phyloP scores from a whole-genome alignment of 2,329 filamentous ascomycete species.

The Beauveria brongniartii region DNA sequence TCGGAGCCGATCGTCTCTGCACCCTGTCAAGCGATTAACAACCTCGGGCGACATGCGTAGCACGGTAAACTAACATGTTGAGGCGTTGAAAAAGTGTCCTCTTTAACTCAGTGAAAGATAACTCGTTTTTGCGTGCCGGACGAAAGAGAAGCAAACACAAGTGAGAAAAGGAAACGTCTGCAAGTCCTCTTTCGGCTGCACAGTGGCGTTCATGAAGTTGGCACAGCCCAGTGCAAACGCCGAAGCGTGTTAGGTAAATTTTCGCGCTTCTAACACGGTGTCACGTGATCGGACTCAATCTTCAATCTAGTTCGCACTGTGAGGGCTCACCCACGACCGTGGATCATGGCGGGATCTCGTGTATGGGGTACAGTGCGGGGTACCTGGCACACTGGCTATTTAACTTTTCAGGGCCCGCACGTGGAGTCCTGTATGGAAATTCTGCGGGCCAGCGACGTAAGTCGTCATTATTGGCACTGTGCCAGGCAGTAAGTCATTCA shows the following conservation, averaged over 20 bases:
- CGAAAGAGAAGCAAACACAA: not conserved
- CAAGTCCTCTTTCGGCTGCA: not conserved
- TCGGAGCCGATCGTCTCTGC: constrained; percentile 10
- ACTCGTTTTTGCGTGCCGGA: not conserved
- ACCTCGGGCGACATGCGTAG: not conserved
- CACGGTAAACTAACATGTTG: constrained; percentile 5
- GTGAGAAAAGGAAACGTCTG: not conserved
- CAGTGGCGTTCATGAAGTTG: constrained; percentile 1
- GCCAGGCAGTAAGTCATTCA: constrained; percentile 18
- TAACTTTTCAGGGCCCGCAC: constrained; percentile 15
- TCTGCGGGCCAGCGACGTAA: constrained; percentile 15
- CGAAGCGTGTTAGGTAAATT: constrained; percentile 5
- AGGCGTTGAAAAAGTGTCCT: not conserved
- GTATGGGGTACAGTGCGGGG: constrained; percentile 9
- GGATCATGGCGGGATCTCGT: not conserved
- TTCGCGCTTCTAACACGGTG: constrained; percentile 25
- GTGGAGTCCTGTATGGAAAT: constrained; percentile 26
- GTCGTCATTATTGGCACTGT: constrained; percentile 21
- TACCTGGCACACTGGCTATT: constrained; percentile 11
- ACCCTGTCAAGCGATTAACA: constrained; percentile 13
- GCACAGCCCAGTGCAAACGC: constrained; percentile 16
- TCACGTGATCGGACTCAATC: constrained; percentile 21
- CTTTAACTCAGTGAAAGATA: not conserved
- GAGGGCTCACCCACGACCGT: not conserved
- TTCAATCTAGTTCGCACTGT: constrained; percentile 16